These are phyloP conservation scores for Citrullus mucosospermus DNA, from an alignment of 306 rosid genomes.

Conservation along the genomic window DNA sequence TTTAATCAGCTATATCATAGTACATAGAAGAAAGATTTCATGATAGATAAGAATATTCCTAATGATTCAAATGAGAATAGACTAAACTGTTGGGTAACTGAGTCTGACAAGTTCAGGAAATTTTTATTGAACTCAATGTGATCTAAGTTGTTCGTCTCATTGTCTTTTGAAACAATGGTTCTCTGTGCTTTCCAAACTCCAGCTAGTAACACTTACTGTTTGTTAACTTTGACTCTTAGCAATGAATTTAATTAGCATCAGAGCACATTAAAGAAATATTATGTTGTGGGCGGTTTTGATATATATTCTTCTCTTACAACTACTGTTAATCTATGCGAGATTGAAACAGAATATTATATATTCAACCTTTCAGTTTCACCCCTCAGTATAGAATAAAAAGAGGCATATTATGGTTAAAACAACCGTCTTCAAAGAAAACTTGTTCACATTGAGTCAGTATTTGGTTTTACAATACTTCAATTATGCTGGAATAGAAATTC, in stretches of 20 bases:
- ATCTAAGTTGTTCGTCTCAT: background rate
- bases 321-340: background rate
- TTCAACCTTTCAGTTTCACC: background rate
- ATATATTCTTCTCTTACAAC: background rate
- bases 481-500: background rate
- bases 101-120: slow-evolving; percentile 27
- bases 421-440: background rate
- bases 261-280: background rate
- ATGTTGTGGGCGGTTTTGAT: background rate
- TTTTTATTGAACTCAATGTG: background rate
- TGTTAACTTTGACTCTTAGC: background rate
- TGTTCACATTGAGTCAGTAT: background rate
- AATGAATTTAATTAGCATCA: background rate
- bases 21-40: background rate
- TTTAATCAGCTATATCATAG: background rate
- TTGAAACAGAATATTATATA: background rate
- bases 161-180: background rate
- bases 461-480: background rate
- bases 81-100: slow-evolving; percentile 60
- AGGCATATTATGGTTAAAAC: background rate
- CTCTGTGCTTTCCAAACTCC: background rate
- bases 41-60: slow-evolving; percentile 10
- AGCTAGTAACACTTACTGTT: background rate
- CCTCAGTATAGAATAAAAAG: background rate
- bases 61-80: slow-evolving; percentile 58